Evolutionary conservation across 306 rosid species (phyloP).

Genomic region (Cicer chorassanicum): DNA sequence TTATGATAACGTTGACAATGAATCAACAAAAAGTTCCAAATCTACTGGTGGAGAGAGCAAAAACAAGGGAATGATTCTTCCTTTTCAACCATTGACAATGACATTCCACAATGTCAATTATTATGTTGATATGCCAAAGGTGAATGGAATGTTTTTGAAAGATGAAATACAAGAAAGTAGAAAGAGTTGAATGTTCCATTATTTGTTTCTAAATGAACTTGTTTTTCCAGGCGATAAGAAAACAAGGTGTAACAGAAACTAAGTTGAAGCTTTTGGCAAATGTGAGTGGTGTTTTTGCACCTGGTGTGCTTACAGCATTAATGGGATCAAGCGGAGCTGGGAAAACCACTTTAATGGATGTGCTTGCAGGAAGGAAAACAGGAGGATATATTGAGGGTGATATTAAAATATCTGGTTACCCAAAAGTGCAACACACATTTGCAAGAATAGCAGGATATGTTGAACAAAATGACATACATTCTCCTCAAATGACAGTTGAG

Average conservation of each 20-base stretch:
- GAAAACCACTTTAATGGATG: conserved; percentile 12
- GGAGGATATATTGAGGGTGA: conserved; percentile 23
- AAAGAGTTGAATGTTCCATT: neutral
- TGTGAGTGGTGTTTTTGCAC: conserved; percentile 13
- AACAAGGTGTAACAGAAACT: conserved; percentile 19
- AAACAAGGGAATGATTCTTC: conserved; percentile 86
- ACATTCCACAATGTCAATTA: conserved; percentile 25
- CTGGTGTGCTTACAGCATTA: conserved; percentile 17
- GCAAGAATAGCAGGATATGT: neutral
- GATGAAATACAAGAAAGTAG: neutral
- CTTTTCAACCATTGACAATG: conserved; percentile 13
- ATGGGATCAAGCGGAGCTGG: conserved; percentile 25
- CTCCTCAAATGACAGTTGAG: conserved; percentile 22
- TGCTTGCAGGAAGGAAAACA: conserved; percentile 19
- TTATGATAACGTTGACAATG: conserved; percentile 44
- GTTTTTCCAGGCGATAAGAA: neutral
- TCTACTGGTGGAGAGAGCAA: conserved; percentile 32
- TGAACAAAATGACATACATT: conserved; percentile 24
- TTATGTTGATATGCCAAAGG: conserved; percentile 13
- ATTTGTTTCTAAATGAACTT: neutral
- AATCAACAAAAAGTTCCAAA: conserved; percentile 21
- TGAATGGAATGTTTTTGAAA: neutral
- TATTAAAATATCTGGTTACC: neutral
- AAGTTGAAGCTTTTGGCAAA: conserved; percentile 14
- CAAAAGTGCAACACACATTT: neutral